Conservation (phyloP, 1,284 basidiomycete species). For the Cutaneotrichosporon cyanovorans region DNA sequence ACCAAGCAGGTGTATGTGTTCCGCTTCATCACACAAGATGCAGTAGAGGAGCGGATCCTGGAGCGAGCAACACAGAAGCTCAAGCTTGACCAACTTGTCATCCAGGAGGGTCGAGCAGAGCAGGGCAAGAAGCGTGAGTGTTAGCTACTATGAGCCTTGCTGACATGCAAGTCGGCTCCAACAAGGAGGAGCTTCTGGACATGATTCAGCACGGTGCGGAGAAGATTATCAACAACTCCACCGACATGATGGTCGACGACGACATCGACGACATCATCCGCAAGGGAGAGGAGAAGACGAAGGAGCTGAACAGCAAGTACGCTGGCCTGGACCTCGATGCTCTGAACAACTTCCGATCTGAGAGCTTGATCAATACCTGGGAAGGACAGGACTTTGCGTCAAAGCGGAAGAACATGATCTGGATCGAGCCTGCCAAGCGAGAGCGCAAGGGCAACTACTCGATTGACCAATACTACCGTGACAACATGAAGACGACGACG, state of each 20-base stretch:
- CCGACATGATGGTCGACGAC: slow-evolving; percentile 68
- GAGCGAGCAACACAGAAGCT: slow-evolving; percentile 96
- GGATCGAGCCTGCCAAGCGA: slow-evolving; percentile 88
- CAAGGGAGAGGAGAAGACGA: slow-evolving; percentile 84
- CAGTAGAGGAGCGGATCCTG: slow-evolving; percentile 94
- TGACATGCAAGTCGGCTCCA: slow-evolving; percentile 57
- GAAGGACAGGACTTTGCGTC: slow-evolving; percentile 87
- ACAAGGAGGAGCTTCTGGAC: slow-evolving; percentile 93
- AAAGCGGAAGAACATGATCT: slow-evolving; percentile 56
- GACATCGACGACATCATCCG: slow-evolving; percentile 93
- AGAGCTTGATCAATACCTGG: slow-evolving; percentile 81
- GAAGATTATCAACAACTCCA: slow-evolving; percentile 76
- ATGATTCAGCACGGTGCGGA: slow-evolving; percentile 99
- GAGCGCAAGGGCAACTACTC: slow-evolving; percentile 95
- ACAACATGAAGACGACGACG: slow-evolving; percentile 64
- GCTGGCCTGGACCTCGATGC: slow-evolving; percentile 89
- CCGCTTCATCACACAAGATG: slow-evolving; percentile 91
- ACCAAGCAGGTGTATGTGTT: slow-evolving; percentile 99
- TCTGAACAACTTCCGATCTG: slow-evolving; percentile 92
- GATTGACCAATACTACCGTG: slow-evolving; percentile 89
- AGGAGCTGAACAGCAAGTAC: slow-evolving; percentile 85
- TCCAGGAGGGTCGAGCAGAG: slow-evolving; percentile 79
- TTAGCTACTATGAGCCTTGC: slow-evolving; percentile 7
- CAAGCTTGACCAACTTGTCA: slow-evolving; percentile 91
- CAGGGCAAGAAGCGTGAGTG: slow-evolving; percentile 40